These are phyloP conservation scores for Trichothecium roseum DNA, from an alignment of 2,329 filamentous ascomycete genomes.

Conservation along the genomic window DNA sequence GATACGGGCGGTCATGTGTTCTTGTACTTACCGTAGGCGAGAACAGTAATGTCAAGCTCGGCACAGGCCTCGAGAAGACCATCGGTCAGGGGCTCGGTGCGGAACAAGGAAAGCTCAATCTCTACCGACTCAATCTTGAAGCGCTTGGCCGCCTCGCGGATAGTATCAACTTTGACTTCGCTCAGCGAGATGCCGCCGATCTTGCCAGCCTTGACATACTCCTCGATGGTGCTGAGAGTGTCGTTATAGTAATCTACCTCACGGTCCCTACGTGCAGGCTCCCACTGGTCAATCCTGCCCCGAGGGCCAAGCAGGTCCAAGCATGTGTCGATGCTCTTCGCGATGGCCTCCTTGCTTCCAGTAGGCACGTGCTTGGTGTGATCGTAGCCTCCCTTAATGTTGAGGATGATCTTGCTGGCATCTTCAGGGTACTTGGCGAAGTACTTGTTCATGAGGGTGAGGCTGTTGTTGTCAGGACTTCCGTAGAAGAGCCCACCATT, in stretches of 20 bases:
- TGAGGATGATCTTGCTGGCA: constrained; percentile 46
- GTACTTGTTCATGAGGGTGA: constrained; percentile 48
- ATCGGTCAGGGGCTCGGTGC: constrained; percentile 31
- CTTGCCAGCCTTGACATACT: constrained; percentile 35
- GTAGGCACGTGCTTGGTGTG: constrained; percentile 25
- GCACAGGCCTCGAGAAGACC: constrained; percentile 40
- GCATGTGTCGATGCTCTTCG: constrained; percentile 43
- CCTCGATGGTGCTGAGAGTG: constrained; percentile 30
- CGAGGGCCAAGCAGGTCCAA: constrained; percentile 25
- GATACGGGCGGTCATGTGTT: not conserved
- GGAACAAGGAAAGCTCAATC: constrained; percentile 37
- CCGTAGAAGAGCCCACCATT: constrained; percentile 51
- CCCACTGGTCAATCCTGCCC: constrained; percentile 46
- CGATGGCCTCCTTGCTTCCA: constrained; percentile 39
- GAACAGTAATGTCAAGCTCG: constrained; percentile 53
- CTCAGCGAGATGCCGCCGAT: constrained; percentile 36
- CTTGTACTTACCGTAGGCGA: constrained; percentile 45
- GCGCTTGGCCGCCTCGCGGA: constrained; percentile 30
- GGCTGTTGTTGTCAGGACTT: constrained; percentile 37
- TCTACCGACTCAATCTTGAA: constrained; percentile 34
- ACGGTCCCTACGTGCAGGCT: constrained; percentile 44
- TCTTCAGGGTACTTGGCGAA: constrained; percentile 51
- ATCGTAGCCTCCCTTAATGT: constrained; percentile 46
- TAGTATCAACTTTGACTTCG: constrained; percentile 33
- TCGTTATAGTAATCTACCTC: constrained; percentile 33